Conservation (phyloP, 495 filamentous ascomycete species). For the Neurospora sp. region DNA sequence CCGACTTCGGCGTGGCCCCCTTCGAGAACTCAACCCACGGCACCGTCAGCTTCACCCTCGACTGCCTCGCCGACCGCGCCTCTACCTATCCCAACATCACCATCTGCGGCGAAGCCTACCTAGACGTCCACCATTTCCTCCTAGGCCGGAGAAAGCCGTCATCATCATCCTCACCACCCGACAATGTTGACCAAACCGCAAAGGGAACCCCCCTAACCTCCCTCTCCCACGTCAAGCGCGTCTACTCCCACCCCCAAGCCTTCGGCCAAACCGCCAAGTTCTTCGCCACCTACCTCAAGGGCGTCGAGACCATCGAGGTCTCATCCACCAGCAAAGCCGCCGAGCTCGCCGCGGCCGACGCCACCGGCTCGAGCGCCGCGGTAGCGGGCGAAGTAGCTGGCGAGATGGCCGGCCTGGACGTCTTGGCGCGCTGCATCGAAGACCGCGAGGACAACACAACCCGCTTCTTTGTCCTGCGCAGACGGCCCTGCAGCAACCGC, state of each 20-base stretch:
- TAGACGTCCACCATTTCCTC: slow-evolving; percentile 79
- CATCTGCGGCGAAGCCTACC: slow-evolving; percentile 72
- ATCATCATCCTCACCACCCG: background rate
- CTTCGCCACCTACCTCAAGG: slow-evolving; percentile 51
- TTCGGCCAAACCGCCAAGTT: slow-evolving; percentile 88
- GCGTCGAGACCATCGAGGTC: slow-evolving; percentile 69
- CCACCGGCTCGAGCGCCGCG: slow-evolving; percentile 52
- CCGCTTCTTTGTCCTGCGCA: slow-evolving; percentile 69
- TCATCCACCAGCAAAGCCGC: slow-evolving; percentile 78
- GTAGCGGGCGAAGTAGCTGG: slow-evolving; percentile 69
- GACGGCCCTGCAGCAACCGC: slow-evolving; percentile 16
- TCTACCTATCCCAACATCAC: slow-evolving; percentile 49
- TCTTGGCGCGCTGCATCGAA: slow-evolving; percentile 69
- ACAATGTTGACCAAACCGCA: slow-evolving; percentile 6
- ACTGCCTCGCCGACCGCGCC: slow-evolving; percentile 69
- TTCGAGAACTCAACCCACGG: slow-evolving; percentile 96
- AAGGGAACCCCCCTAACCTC: slow-evolving; percentile 23
- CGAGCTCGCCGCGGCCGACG: slow-evolving; percentile 56
- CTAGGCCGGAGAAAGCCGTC: slow-evolving; percentile 32
- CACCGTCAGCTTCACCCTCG: slow-evolving; percentile 76
- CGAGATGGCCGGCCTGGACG: slow-evolving; percentile 49
- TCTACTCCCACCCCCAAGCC: slow-evolving; percentile 91
- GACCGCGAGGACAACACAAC: slow-evolving; percentile 79
- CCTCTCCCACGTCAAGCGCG: slow-evolving; percentile 40
- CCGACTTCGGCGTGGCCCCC: slow-evolving; percentile 71